These are phyloP conservation scores for Epicoccum sorghinum DNA, from an alignment of 2,329 filamentous ascomycete species.

Conservation along the genomic window DNA sequence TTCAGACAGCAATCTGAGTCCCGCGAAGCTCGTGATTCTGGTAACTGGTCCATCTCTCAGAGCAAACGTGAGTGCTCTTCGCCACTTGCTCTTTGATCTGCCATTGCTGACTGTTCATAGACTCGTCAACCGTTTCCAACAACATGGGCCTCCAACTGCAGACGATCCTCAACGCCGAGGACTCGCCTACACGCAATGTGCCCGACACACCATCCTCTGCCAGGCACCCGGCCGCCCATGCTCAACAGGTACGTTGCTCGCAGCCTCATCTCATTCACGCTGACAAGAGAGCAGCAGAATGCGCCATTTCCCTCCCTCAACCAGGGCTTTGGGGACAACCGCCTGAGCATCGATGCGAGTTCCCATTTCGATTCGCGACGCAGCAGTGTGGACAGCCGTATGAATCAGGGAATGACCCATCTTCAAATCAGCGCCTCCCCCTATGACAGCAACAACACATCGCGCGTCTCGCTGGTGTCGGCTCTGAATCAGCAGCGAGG, in stretches of 20 bases:
- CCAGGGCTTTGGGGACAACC: slow-evolving; percentile 55
- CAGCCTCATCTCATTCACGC: slow-evolving; percentile 1
- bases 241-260: slow-evolving; percentile 40
- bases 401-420: slow-evolving; percentile 73
- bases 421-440: slow-evolving; percentile 73
- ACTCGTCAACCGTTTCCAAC: slow-evolving; percentile 52
- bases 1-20: slow-evolving; percentile 48
- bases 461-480: slow-evolving; percentile 75
- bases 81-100: slow-evolving; percentile 7
- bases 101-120: slow-evolving; percentile 29
- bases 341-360: slow-evolving; percentile 57
- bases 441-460: slow-evolving; percentile 78
- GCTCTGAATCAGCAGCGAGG: slow-evolving; percentile 68
- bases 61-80: slow-evolving; percentile 56
- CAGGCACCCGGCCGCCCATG: slow-evolving; percentile 39
- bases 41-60: slow-evolving; percentile 65
- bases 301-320: slow-evolving; percentile 62
- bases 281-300: slow-evolving; percentile 38
- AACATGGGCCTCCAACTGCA: slow-evolving; percentile 57
- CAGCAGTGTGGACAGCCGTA: slow-evolving; percentile 80
- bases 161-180: slow-evolving; percentile 56
- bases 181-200: slow-evolving; percentile 53
- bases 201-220: slow-evolving; percentile 53
- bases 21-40: slow-evolving; percentile 62
- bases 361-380: slow-evolving; percentile 66